phyloP scores from a whole-genome alignment of 305 asterid species.

The Fraxinus platypoda region DNA sequence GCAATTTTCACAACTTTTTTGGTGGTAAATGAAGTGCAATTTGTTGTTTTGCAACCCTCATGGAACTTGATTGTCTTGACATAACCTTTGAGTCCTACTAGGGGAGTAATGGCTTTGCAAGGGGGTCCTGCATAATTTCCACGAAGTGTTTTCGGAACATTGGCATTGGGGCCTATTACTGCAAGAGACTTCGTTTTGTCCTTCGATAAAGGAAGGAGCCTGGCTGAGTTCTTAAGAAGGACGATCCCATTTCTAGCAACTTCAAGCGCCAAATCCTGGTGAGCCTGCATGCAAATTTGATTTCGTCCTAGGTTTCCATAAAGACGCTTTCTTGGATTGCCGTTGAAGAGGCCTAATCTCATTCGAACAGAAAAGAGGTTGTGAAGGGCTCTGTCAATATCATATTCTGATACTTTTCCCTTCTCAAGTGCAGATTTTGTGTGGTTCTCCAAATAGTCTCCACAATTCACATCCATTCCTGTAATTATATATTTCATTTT shows the following conservation, averaged over 20 bases:
- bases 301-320: slow-evolving; percentile 40
- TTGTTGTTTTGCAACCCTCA: slow-evolving; percentile 39
- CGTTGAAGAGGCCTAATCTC: slow-evolving; percentile 63
- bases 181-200: slow-evolving; percentile 41
- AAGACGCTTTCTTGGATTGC: slow-evolving; percentile 31
- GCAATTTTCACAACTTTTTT: slow-evolving; percentile 29
- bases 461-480: slow-evolving; percentile 72
- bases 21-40: slow-evolving; percentile 28
- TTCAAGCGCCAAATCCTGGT: slow-evolving; percentile 53
- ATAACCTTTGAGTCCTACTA: slow-evolving; percentile 50
- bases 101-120: slow-evolving; percentile 52
- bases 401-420: slow-evolving; percentile 46
- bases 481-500: background rate
- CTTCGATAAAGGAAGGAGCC: slow-evolving; percentile 49
- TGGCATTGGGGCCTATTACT: slow-evolving; percentile 60
- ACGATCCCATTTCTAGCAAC: slow-evolving; percentile 57
- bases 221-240: slow-evolving; percentile 46
- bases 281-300: slow-evolving; percentile 46
- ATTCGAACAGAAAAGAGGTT: slow-evolving; percentile 55
- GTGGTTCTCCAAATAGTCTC: slow-evolving; percentile 43
- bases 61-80: slow-evolving; percentile 29
- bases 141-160: slow-evolving; percentile 40
- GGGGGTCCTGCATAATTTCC: slow-evolving; percentile 70
- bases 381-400: slow-evolving; percentile 55
- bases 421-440: slow-evolving; percentile 49